Base-by-base conservation (phyloP, 2,329 filamentous ascomycete genomes). In the Sporothrix dimorphospora region DNA sequence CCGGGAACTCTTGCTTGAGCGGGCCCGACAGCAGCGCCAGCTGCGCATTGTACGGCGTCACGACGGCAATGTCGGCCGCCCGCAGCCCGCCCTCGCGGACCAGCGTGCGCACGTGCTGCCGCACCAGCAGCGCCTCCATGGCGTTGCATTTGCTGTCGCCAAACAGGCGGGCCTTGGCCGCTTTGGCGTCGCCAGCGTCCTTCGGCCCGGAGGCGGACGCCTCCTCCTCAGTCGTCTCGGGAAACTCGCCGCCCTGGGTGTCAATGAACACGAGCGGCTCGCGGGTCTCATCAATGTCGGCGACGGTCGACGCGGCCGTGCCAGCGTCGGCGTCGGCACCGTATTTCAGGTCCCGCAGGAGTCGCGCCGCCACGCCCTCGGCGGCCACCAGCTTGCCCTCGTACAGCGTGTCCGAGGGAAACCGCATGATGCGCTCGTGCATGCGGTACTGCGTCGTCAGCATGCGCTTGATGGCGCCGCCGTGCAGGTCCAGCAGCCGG, bases 381-480 rank as follows among this genome's bases (percentile, higher is more conserved):
- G 92, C 94, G 0, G 96, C 95, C 2, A 94, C 83, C 0, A 99
- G 87, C 77, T 91, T 91, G 1, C 88, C 89, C 73, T 93, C 93
- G 82, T 99, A 99, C 12, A 98, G 85, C 79, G 95, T 91, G 74
- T 92, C 88, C 0, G 95, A 98, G 0, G 96, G 95, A 78, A 98
- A 99, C 7, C 89, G 87, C 94, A 98, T 98, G 77, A 99, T 98
- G 70, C 86, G 90, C 78, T 97, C 92, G 79, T 99, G 94, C 96
- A 99, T 99, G 49, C 96, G 94, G 81, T 99, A 99, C 82, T 99
- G 96, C 4, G 92, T 97, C 4, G 94, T 98, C 30, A 99, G 88
- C 93, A 98, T 97, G 69, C 92, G 87, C 83, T 98, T 98, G 82
- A 99, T 94, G 4, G 85, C 85, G 0, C 90, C 82, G 0, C 96